A percentile compares a stretch with the other conserved stretches of the same genome.
These are phyloP conservation scores for Eucalyptus tenuipes DNA, from an alignment of 345 rosid species.

Conservation along the genomic window DNA sequence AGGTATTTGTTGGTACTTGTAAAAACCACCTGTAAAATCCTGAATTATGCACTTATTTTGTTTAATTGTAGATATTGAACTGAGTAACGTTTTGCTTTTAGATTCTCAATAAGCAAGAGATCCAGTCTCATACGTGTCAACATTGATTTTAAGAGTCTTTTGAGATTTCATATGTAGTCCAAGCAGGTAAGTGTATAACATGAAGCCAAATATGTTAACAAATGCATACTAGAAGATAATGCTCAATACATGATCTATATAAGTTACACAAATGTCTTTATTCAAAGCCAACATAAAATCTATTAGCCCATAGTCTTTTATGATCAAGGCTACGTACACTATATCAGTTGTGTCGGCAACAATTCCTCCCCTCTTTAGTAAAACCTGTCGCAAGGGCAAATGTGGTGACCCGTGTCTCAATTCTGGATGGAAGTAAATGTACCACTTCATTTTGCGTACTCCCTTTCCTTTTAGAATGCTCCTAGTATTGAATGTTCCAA, in stretches of 20 bases:
- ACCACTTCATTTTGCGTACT: not conserved
- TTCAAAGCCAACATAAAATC: not conserved
- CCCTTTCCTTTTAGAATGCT: not conserved
- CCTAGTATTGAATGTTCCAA: not conserved
- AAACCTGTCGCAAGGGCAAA: not conserved
- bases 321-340: not conserved
- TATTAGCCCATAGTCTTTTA: not conserved
- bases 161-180: not conserved
- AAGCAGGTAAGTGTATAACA: not conserved
- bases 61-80: not conserved
- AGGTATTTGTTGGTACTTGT: slow-evolving; percentile 29
- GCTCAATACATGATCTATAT: not conserved
- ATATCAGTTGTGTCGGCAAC: not conserved
- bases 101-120: not conserved
- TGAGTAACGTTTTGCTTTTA: not conserved
- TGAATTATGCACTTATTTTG: not conserved
- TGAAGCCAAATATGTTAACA: not conserved
- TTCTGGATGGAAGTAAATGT: not conserved
- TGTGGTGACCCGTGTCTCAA: not conserved
- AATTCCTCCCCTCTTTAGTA: not conserved
- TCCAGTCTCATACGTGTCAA: not conserved
- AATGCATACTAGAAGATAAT: not conserved
- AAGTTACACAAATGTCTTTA: not conserved
- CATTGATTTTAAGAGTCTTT: not conserved
- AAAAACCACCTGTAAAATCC: not conserved